These are phyloP conservation scores for Hagleromyces aurorensis DNA, from an alignment of 805 yeast genomes.

Conservation along the genomic window DNA sequence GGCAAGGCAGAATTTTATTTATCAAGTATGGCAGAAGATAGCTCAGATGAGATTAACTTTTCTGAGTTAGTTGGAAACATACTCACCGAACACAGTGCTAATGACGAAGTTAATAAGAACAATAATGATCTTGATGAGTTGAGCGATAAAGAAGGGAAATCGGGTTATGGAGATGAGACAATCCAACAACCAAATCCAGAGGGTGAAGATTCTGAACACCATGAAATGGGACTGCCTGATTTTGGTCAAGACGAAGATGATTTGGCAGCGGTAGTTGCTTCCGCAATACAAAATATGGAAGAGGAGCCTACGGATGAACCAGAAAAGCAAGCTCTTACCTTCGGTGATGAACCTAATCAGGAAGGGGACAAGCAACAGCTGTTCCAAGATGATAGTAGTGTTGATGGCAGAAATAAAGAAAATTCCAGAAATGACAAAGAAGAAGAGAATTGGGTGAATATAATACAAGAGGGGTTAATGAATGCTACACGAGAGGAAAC, in stretches of 20 bases:
- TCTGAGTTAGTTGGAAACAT: slow-evolving; percentile 29
- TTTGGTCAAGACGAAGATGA: slow-evolving; percentile 26
- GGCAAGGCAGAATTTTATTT: too few species aligned
- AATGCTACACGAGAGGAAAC: slow-evolving; percentile 7
- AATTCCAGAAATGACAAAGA: slow-evolving; percentile 2
- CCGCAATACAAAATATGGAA: slow-evolving; percentile 31
- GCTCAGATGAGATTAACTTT: slow-evolving; percentile 26
- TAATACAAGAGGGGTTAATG: slow-evolving; percentile 24
- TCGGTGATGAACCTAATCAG: background rate
- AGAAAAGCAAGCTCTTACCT: slow-evolving; percentile 1
- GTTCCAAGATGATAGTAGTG: slow-evolving; percentile 1
- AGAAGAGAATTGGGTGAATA: slow-evolving; percentile 23
- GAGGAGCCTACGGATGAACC: slow-evolving; percentile 4
- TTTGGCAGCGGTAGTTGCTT: slow-evolving; percentile 34
- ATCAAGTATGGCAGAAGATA: slow-evolving; percentile 22
- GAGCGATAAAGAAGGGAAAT: slow-evolving; percentile 3
- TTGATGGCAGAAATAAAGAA: background rate
- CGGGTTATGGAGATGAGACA: slow-evolving; percentile 1
- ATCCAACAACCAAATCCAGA: too few species aligned
- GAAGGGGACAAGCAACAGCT: background rate
- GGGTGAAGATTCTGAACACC: slow-evolving; percentile 8
- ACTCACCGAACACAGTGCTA: slow-evolving; percentile 21
- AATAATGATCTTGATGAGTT: slow-evolving; percentile 3
- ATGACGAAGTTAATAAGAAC: slow-evolving; percentile 1
- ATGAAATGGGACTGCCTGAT: slow-evolving; percentile 14